A percentile compares a stretch with the other conserved stretches of the same genome.
Conservation (phyloP, 148 eudicot genomes). For the Selenicereus undatus region DNA sequence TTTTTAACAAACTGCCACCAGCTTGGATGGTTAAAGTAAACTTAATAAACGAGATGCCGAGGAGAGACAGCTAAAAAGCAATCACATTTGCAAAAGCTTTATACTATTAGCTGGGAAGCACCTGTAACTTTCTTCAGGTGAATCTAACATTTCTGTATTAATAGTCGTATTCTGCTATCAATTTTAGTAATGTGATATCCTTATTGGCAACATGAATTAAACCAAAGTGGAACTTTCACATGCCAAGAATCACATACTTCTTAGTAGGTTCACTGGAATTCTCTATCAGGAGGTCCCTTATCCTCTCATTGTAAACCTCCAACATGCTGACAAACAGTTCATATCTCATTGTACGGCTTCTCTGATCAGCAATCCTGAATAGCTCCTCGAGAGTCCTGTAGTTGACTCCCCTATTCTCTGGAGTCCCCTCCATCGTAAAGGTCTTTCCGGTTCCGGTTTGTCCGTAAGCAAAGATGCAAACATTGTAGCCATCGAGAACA, state of each 20-base stretch:
- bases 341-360: constrained; percentile 63
- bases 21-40: not conserved
- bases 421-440: constrained; percentile 95
- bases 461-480: constrained; percentile 96
- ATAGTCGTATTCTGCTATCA: not conserved
- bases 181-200: not conserved
- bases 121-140: not conserved
- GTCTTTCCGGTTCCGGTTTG: constrained; percentile 99
- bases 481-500: constrained; percentile 86
- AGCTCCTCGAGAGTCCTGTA: constrained; percentile 81
- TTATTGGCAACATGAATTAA: not conserved
- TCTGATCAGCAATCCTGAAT: constrained; percentile 55
- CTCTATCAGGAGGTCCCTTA: constrained; percentile 81
- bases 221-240: not conserved
- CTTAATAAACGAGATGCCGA: not conserved
- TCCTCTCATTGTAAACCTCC: constrained; percentile 96
- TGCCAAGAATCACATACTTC: constrained; percentile 46
- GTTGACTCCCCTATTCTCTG: constrained; percentile 88
- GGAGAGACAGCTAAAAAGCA: not conserved
- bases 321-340: constrained; percentile 92
- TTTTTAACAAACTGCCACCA: not conserved
- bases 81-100: not conserved
- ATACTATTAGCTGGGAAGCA: not conserved
- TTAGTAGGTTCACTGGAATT: constrained; percentile 56
- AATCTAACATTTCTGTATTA: not conserved